Conservation (phyloP, 2,329 filamentous ascomycete species). For the Ceratocystiopsis sp. region DNA sequence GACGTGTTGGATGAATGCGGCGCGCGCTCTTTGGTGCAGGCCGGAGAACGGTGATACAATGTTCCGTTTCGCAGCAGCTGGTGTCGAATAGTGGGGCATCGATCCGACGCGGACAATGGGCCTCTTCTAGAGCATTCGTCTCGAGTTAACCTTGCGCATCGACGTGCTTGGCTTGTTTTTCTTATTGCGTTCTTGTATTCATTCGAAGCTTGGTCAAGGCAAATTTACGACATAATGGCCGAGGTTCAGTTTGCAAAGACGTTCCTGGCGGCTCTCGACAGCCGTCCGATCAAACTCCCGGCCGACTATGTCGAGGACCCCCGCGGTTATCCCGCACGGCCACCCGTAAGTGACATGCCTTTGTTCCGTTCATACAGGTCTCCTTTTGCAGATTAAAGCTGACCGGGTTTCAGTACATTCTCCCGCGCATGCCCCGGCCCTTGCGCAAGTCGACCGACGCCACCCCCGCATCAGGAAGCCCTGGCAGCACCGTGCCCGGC, state of each 20-base stretch:
- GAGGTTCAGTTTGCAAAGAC: constrained; percentile 72
- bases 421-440: constrained; percentile 47
- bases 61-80: no score
- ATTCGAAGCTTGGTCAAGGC: no score
- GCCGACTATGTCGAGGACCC: constrained; percentile 82
- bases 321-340: constrained; percentile 55
- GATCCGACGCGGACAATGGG: no score
- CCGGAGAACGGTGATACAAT: no score
- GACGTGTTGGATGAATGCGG: no score
- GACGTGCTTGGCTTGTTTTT: no score
- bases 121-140: no score
- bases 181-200: no score
- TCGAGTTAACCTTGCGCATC: no score
- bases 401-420: constrained; percentile 40
- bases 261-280: constrained; percentile 67
- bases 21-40: no score
- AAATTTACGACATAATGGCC: constrained; percentile 34
- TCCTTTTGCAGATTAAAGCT: neutral
- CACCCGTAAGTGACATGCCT: constrained; percentile 43
- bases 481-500: constrained; percentile 29
- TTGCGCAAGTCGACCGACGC: constrained; percentile 29
- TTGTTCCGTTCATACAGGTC: neutral
- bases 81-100: no score
- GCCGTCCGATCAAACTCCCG: constrained; percentile 63
- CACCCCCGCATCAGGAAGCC: constrained; percentile 14